phyloP scores from a whole-genome alignment of 1,139 yeast genomes.

The Candida pseudoviswanathii region DNA sequence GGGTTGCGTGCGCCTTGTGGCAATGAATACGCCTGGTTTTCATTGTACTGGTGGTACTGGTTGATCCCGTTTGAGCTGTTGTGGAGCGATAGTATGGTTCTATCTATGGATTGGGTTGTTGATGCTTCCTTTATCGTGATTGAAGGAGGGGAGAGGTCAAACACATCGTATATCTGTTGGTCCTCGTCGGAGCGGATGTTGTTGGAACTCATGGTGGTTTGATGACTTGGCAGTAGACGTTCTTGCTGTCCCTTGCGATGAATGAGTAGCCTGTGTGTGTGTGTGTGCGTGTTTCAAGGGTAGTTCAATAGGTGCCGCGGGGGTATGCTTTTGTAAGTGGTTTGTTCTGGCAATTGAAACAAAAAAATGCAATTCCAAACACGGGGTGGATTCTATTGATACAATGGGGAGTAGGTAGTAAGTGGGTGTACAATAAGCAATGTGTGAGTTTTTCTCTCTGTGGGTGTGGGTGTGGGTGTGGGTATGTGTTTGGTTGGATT shows the following conservation, averaged over 20 bases:
- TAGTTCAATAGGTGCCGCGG: not conserved
- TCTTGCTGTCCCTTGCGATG: not conserved
- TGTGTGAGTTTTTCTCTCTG: not conserved
- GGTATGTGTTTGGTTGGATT: not conserved
- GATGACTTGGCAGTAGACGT: too few relatives aligned
- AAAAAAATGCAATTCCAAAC: too few relatives aligned
- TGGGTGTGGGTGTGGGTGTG: not conserved
- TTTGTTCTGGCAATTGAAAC: too few relatives aligned
- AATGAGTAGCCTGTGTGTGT: not conserved
- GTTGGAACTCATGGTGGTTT: not conserved
- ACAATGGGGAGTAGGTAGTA: not conserved
- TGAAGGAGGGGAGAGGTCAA: conserved; percentile 21
- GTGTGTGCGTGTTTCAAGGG: not conserved
- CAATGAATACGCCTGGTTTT: not conserved
- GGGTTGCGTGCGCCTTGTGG: not conserved
- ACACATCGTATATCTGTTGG: conserved; percentile 28
- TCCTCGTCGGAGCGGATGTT: conserved; percentile 20
- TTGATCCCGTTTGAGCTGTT: conserved; percentile 1
- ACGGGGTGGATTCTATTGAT: too few relatives aligned
- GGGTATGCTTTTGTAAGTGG: not conserved
- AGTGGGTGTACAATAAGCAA: not conserved
- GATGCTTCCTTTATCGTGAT: conserved; percentile 6
- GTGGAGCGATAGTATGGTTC: conserved; percentile 1
- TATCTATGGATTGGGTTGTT: conserved; percentile 2
- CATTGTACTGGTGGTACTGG: not conserved